Evolutionary conservation across 352 stramenopile species (phyloP), one percentile per base, ranked within the genome.

Genomic region (Phytophthora colocasiae): DNA sequence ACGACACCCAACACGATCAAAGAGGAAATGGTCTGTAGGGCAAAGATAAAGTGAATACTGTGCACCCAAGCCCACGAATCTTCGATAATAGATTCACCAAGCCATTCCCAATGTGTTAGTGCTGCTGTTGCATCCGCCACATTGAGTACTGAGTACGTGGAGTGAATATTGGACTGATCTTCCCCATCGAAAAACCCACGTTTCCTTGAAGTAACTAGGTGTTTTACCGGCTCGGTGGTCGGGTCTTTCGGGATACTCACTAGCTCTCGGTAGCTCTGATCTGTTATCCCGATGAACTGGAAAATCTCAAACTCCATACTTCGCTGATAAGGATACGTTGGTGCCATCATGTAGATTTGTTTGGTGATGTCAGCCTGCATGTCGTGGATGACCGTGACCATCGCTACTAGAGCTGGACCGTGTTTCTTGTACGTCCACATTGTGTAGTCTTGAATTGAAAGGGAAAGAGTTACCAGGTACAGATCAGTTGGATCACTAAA

Each of bases 61-160:
- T 80, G 75, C 1, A 80, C 63, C 75, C 75, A 83, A 11, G 49
- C 75, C 75, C 68, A 81, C 3, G 75, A 69, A 38, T 77, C 64
- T 22, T 50, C 51, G 27, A 77, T 63, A 7, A 68, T 15, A 36
- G 69, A 48, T 29, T 70, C 60, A 10, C 58, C 48, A 39, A 47
- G 17, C 36, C 51, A 73, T 8, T 71, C 24, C 26, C 51, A 73
- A 24, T 34, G 39, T n/a, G 54, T 46, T 27, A 71, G 6, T 4
- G 51, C 67, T 9, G 14, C 29, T 19, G 31, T 63, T 8, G 56
- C 11, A 22, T 61, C 17, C 1, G 38, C 22, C 19, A 32, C 24
- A 22, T 72, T 63, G 5, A 72, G 51, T 19, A 71, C 29, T 6
- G 48, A 48, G 26, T 71, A 49, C 43, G 60, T 48, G 29, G 73